Evolutionary conservation across 306 rosid species (phyloP).

Genomic region (Rosa multiflora): DNA sequence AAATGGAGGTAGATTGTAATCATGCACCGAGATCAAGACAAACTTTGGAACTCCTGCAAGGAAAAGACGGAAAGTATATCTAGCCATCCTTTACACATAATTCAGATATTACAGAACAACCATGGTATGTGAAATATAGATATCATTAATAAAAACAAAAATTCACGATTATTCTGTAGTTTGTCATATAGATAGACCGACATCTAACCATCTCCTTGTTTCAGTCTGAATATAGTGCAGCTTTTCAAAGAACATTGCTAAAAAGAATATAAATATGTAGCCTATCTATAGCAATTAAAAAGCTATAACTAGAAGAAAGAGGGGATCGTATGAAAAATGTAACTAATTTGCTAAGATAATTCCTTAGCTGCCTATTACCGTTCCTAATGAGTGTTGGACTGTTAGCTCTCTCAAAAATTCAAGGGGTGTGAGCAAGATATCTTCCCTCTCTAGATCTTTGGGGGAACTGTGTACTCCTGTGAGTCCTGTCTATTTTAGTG

Average conservation of each 20-base stretch:
- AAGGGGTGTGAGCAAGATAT: not conserved
- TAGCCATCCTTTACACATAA: not conserved
- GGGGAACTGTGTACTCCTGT: not conserved
- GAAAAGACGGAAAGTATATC: conserved; percentile 3
- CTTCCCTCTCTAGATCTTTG: not conserved
- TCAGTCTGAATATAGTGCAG: not conserved
- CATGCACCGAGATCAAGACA: conserved; percentile 85
- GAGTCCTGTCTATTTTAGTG: not conserved
- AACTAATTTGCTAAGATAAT: not conserved
- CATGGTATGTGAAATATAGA: not conserved
- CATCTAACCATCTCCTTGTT: not conserved
- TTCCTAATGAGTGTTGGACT: not conserved
- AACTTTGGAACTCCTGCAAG: conserved; percentile 89
- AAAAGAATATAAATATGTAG: too few relatives aligned
- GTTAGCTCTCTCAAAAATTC: not conserved
- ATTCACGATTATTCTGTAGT: not conserved
- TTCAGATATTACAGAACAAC: not conserved
- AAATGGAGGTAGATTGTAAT: conserved; percentile 82
- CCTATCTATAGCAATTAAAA: too few relatives aligned
- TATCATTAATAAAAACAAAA: not conserved
- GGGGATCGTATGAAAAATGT: too few relatives aligned
- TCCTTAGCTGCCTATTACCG: not conserved
- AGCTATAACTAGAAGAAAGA: too few relatives aligned
- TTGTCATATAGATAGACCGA: not conserved
- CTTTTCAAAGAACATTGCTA: not conserved